Evolutionary conservation across 2,329 filamentous ascomycete species (phyloP).

Genomic region (Colletotrichum orchidophilum): DNA sequence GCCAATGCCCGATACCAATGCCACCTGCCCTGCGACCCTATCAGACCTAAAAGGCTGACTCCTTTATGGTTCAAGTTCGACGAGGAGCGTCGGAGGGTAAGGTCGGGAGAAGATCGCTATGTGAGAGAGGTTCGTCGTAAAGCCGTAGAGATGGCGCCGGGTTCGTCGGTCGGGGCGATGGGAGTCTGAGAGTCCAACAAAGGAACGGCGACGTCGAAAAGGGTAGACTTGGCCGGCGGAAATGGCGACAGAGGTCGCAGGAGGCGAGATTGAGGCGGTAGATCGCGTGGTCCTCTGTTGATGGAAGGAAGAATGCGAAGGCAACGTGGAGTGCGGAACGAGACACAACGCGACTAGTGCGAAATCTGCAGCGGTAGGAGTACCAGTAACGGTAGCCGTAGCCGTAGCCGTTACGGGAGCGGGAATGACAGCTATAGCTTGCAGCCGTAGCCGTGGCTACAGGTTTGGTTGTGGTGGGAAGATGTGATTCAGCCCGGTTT

Average conservation of each 20-base stretch:
- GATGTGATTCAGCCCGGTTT: neutral
- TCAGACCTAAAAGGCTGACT: neutral
- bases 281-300: neutral
- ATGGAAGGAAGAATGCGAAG: conserved; percentile 10
- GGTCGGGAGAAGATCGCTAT: neutral
- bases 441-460: neutral
- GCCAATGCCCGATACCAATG: conserved; percentile 34
- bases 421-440: neutral
- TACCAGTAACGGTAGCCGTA: neutral
- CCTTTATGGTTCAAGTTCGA: neutral
- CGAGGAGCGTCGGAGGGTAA: neutral
- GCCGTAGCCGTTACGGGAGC: neutral
- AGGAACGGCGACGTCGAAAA: neutral
- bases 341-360: neutral
- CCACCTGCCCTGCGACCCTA: conserved; percentile 24
- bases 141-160: neutral
- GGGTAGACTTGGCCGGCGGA: neutral
- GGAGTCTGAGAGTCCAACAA: neutral
- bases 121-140: neutral
- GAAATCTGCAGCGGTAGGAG: neutral
- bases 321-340: conserved; percentile 3
- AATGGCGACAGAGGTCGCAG: neutral
- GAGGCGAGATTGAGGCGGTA: neutral
- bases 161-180: neutral
- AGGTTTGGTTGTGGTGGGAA: neutral